Percentiles rank a stretch among this genome's conserved stretches.
These are phyloP conservation scores for Sequoiadendron giganteum DNA, from an alignment of 75 land plant genomes.

Conservation along the genomic window DNA sequence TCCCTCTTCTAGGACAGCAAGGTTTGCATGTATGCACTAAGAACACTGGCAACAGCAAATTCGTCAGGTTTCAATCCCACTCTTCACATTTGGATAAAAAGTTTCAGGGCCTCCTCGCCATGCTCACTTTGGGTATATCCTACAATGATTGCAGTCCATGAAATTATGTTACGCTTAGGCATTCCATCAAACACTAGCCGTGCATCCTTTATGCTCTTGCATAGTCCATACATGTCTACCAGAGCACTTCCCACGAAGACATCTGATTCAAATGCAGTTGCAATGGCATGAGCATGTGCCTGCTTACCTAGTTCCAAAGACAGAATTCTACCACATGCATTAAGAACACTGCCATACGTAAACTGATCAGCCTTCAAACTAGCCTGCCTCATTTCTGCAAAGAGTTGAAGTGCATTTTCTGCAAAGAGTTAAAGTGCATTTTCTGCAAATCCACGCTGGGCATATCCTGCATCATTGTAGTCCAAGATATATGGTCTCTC, in stretches of 20 bases:
- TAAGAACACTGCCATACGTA: slow-evolving; percentile 5
- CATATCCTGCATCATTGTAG: neutral
- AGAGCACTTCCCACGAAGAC: slow-evolving; percentile 7
- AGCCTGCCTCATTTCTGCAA: neutral
- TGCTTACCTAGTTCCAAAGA: neutral
- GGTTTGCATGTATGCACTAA: neutral
- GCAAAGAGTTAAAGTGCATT: neutral
- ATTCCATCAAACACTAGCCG: neutral
- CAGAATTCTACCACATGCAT: neutral
- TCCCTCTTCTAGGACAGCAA: neutral
- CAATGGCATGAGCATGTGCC: neutral
- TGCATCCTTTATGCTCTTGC: neutral
- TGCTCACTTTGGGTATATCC: slow-evolving; percentile 12
- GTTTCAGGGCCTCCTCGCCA: neutral
- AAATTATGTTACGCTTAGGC: neutral
- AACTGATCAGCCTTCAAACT: neutral
- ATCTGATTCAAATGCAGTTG: slow-evolving; percentile 4
- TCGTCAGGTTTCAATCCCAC: neutral
- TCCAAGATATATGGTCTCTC: neutral
- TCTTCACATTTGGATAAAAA: slow-evolving; percentile 9
- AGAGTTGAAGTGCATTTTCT: neutral
- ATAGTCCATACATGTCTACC: slow-evolving; percentile 9
- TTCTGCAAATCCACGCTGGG: neutral
- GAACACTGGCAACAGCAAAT: neutral
- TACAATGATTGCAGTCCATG: slow-evolving; percentile 21